These are phyloP conservation scores for Elsinoe perseae DNA, from an alignment of 2,329 filamentous ascomycete species.

Conservation along the genomic window DNA sequence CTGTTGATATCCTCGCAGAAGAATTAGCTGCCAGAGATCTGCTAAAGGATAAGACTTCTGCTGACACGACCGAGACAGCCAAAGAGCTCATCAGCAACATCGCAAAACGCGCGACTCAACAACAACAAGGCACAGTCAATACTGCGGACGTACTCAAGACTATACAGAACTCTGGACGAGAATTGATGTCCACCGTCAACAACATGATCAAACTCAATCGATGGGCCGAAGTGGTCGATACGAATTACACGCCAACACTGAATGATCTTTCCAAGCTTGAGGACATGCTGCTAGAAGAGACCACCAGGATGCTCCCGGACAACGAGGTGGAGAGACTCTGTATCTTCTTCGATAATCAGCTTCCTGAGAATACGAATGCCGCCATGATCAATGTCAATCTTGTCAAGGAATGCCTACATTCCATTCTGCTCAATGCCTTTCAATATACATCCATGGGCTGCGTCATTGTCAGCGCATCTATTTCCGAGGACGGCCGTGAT, in stretches of 20 bases:
- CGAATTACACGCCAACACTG: slow-evolving; percentile 22
- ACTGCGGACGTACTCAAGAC: slow-evolving; percentile 28
- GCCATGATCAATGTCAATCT: slow-evolving; percentile 34
- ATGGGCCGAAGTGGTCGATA: slow-evolving; percentile 32
- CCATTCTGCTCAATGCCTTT: slow-evolving; percentile 37
- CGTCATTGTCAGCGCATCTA: slow-evolving; percentile 31
- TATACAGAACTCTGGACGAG: slow-evolving; percentile 36
- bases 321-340: slow-evolving; percentile 26
- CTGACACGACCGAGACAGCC: slow-evolving; percentile 10
- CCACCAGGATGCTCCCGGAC: slow-evolving; percentile 26
- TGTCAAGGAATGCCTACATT: slow-evolving; percentile 38
- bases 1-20: slow-evolving; percentile 37
- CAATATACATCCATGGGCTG: slow-evolving; percentile 35
- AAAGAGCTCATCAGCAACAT: slow-evolving; percentile 27
- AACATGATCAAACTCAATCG: slow-evolving; percentile 38
- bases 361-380: slow-evolving; percentile 27
- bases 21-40: slow-evolving; percentile 30
- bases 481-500: slow-evolving; percentile 26
- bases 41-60: slow-evolving; percentile 16
- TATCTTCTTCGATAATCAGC: slow-evolving; percentile 30
- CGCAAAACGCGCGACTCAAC: slow-evolving; percentile 34
- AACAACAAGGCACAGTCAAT: slow-evolving; percentile 23
- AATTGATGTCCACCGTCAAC: slow-evolving; percentile 40
- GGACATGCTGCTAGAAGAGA: slow-evolving; percentile 28
- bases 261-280: slow-evolving; percentile 31